Evolutionary conservation across 148 eudicot species (phyloP).

Genomic region (Chenopodium quinoa): DNA sequence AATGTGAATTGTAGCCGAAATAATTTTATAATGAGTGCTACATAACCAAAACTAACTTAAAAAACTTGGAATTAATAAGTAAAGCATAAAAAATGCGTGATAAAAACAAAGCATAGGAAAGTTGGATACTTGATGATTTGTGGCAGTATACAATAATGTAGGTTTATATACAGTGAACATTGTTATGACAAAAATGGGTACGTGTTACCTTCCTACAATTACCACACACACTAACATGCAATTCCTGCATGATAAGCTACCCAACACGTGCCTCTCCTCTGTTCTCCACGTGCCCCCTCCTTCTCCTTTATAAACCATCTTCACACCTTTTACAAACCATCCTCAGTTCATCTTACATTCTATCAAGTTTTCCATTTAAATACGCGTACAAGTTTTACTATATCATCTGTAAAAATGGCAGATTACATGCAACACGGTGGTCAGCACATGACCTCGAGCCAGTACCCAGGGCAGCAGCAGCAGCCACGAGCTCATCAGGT

Average conservation of each 20-base stretch:
- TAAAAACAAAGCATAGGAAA: no score
- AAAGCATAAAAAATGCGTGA: no score
- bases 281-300: slow-evolving; percentile 38
- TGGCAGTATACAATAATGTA: no score
- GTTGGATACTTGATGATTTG: no score
- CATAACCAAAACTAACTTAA: no score
- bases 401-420: neutral
- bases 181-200: neutral
- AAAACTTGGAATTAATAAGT: no score
- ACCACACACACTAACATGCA: slow-evolving; percentile 19
- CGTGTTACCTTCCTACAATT: slow-evolving; percentile 5
- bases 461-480: slow-evolving; percentile 19
- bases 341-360: neutral
- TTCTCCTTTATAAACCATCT: slow-evolving; percentile 20
- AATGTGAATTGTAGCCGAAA: no score
- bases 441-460: neutral
- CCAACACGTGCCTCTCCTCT: slow-evolving; percentile 39
- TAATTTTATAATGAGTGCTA: no score
- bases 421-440: slow-evolving; percentile 22
- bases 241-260: slow-evolving; percentile 33
- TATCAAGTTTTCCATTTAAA: no score
- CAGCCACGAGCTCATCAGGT: slow-evolving; percentile 39
- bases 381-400: no score
- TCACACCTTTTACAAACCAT: no score
- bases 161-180: neutral